Evolutionary conservation across 306 rosid genomes (phyloP).

Genomic region (Sicyos edulis): DNA sequence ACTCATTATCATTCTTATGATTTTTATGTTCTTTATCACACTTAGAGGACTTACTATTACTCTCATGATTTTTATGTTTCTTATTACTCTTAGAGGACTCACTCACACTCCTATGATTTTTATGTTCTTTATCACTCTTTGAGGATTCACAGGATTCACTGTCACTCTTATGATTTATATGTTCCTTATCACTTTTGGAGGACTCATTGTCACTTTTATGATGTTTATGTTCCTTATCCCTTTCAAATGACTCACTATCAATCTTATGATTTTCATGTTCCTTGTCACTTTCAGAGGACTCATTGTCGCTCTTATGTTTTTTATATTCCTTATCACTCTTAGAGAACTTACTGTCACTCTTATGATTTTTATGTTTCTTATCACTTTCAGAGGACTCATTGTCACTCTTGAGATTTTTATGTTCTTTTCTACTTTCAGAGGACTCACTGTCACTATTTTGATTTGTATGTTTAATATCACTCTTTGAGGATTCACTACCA

Average conservation of each 20-base stretch:
- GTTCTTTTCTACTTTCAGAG: too few relatives aligned
- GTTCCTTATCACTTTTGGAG: constrained; percentile 25
- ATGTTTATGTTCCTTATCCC: constrained; percentile 24
- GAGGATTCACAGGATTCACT: too few relatives aligned
- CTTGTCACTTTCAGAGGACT: constrained; percentile 21
- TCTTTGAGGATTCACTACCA: too few relatives aligned
- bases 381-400: too few relatives aligned
- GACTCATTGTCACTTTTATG: constrained; percentile 24
- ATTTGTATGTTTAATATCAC: neutral
- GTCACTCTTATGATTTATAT: constrained; percentile 12
- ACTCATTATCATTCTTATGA: too few relatives aligned
- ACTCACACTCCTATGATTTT: neutral
- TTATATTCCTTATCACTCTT: constrained; percentile 25
- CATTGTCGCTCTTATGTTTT: constrained; percentile 21
- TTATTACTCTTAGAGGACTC: too few relatives aligned
- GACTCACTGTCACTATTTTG: too few relatives aligned
- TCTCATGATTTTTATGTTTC: too few relatives aligned
- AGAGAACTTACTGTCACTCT: constrained; percentile 23
- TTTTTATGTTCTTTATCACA: too few relatives aligned
- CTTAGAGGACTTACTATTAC: too few relatives aligned
- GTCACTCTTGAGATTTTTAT: too few relatives aligned
- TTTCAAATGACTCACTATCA: constrained; percentile 22
- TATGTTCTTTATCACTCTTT: neutral
- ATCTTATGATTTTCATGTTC: constrained; percentile 27
- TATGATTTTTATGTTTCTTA: neutral